Percentiles rank a stretch among this genome's conserved stretches.
Evolutionary conservation across 129 eudicot genomes (phyloP).

Genomic region (Flaveria brownii): DNA sequence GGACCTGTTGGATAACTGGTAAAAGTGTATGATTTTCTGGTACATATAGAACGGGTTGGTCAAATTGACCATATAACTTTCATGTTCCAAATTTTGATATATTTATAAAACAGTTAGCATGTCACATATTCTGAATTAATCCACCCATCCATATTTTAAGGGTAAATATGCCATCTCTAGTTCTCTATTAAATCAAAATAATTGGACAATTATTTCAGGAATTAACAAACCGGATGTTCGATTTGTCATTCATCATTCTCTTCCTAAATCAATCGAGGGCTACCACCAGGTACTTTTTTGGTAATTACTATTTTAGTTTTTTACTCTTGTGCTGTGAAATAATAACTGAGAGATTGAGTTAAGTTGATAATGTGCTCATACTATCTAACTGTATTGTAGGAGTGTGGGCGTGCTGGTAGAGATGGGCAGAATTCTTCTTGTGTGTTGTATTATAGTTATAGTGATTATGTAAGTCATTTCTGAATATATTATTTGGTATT

Average conservation of each 20-base stretch:
- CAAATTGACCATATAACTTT: neutral
- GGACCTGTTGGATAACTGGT: neutral
- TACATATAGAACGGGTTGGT: neutral
- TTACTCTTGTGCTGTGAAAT: conserved; percentile 10
- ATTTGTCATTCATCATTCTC: conserved; percentile 95
- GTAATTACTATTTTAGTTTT: conserved; percentile 4
- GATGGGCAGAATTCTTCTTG: conserved; percentile 89
- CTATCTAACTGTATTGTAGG: conserved; percentile 44
- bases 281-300: conserved; percentile 78
- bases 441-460: conserved; percentile 80
- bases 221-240: conserved; percentile 98
- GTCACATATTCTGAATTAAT: neutral
- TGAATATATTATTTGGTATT: conserved; percentile 19
- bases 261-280: conserved; percentile 98
- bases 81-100: neutral
- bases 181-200: neutral
- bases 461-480: conserved; percentile 84
- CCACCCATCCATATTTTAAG: neutral
- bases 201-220: conserved; percentile 51
- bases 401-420: conserved; percentile 99
- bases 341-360: conserved; percentile 19
- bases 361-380: conserved; percentile 9
- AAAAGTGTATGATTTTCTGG: neutral
- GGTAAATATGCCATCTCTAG: neutral
- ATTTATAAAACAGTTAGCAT: neutral